Evolutionary conservation across 2,329 filamentous ascomycete genomes (phyloP).

Genomic region (Nemania serpens): DNA sequence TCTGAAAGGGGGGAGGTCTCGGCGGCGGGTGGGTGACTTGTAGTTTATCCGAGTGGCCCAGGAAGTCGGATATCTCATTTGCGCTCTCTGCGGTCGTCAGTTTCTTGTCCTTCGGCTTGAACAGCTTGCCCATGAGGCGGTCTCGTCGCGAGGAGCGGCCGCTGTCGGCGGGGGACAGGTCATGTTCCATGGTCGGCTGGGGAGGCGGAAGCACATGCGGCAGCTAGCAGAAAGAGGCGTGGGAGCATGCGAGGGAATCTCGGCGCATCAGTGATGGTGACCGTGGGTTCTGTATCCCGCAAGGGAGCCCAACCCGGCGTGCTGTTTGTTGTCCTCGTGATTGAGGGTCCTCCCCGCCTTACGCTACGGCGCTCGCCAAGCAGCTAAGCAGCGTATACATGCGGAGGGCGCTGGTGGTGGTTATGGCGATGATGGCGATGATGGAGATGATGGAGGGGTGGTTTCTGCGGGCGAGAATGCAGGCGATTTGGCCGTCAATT

Average conservation of each 20-base stretch:
- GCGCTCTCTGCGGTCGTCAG: conserved; percentile 49
- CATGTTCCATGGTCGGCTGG: conserved; percentile 39
- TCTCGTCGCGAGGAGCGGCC: conserved; percentile 39
- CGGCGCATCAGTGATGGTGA: background rate
- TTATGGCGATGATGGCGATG: background rate
- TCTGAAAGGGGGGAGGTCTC: conserved; percentile 39
- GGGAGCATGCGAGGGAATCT: conserved; percentile 14
- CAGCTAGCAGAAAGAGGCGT: background rate
- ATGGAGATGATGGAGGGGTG: conserved; percentile 5
- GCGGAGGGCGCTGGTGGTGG: background rate
- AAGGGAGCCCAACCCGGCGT: conserved; percentile 2
- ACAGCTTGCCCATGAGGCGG: conserved; percentile 68
- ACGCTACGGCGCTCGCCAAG: conserved; percentile 4
- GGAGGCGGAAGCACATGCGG: conserved; percentile 9
- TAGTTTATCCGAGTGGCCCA: conserved; percentile 61
- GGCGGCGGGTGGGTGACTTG: conserved; percentile 58
- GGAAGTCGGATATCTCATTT: conserved; percentile 63
- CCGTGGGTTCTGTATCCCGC: background rate
- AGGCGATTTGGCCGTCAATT: background rate
- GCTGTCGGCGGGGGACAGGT: conserved; percentile 35
- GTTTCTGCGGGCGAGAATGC: background rate
- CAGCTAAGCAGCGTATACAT: background rate
- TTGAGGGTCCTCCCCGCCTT: conserved; percentile 10
- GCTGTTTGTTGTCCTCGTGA: conserved; percentile 15
- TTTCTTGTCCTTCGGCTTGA: conserved; percentile 46